Evolutionary conservation across 306 rosid genomes (phyloP).

Genomic region (Nissolia schottii): DNA sequence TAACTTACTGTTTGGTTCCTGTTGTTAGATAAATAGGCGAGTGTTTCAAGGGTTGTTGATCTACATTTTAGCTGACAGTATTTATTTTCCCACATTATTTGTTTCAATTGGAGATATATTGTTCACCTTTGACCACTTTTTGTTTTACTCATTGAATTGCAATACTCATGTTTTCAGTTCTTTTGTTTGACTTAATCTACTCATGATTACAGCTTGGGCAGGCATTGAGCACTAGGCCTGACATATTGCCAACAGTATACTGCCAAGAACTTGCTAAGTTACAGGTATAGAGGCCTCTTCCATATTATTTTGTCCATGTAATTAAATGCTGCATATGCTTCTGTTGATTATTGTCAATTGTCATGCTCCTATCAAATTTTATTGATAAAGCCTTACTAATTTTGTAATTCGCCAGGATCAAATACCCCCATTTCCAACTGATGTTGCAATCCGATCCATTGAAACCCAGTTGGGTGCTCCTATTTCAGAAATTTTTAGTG

Average conservation of each 20-base stretch:
- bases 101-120: neutral
- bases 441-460: constrained; percentile 65
- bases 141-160: constrained; percentile 16
- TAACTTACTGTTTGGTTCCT: neutral
- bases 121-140: neutral
- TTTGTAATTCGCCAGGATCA: constrained; percentile 54
- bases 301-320: constrained; percentile 20
- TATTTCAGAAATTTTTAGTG: constrained; percentile 64
- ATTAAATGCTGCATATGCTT: constrained; percentile 18
- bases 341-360: constrained; percentile 12
- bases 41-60: neutral
- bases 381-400: neutral
- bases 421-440: constrained; percentile 92
- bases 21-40: neutral
- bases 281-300: constrained; percentile 56
- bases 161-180: neutral
- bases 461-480: constrained; percentile 73
- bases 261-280: constrained; percentile 88
- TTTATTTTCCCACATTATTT: neutral
- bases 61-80: neutral
- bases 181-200: constrained; percentile 27
- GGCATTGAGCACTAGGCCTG: constrained; percentile 97
- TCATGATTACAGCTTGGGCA: constrained; percentile 84
- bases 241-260: constrained; percentile 71
- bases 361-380: neutral